Evolutionary conservation across 495 filamentous ascomycete species (phyloP).

Genomic region (Cryomyces minteri): DNA sequence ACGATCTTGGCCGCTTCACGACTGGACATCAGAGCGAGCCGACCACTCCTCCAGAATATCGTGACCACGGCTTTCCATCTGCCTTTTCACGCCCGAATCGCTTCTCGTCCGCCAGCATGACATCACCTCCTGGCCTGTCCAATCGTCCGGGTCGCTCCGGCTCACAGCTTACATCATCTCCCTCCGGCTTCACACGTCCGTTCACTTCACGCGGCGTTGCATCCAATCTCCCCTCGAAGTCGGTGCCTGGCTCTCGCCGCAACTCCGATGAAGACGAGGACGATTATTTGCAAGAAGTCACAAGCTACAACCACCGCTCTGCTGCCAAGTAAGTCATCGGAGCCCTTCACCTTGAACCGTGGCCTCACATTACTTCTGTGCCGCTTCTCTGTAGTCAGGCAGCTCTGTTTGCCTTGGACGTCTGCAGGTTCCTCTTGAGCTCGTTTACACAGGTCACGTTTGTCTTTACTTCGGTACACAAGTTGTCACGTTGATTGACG

Average conservation of each 20-base stretch:
- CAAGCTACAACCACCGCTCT: conserved; percentile 29
- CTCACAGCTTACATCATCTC: conserved; percentile 49
- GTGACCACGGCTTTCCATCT: conserved; percentile 53
- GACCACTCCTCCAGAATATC: conserved; percentile 90
- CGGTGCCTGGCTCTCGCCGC: conserved; percentile 70
- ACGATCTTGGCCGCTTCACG: conserved; percentile 46
- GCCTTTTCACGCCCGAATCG: conserved; percentile 60
- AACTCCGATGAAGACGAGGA: conserved; percentile 63
- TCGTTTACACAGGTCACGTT: too few species aligned
- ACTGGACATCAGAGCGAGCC: conserved; percentile 76
- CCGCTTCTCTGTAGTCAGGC: not conserved
- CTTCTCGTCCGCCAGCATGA: conserved; percentile 67
- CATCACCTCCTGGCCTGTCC: conserved; percentile 58
- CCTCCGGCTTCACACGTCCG: conserved; percentile 31
- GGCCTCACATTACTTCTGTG: not conserved
- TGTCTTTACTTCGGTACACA: too few species aligned
- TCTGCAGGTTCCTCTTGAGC: too few species aligned
- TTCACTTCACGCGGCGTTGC: conserved; percentile 27
- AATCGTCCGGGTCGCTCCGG: conserved; percentile 55
- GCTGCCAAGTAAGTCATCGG: conserved; percentile 40
- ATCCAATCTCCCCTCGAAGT: conserved; percentile 52
- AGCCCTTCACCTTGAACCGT: not conserved
- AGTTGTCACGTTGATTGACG: too few species aligned
- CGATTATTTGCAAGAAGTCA: conserved; percentile 26
- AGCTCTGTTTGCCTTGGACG: too few species aligned